Base-by-base conservation (phyloP, 2,329 filamentous ascomycete genomes). In the Teratosphaeria epicoccoides region DNA sequence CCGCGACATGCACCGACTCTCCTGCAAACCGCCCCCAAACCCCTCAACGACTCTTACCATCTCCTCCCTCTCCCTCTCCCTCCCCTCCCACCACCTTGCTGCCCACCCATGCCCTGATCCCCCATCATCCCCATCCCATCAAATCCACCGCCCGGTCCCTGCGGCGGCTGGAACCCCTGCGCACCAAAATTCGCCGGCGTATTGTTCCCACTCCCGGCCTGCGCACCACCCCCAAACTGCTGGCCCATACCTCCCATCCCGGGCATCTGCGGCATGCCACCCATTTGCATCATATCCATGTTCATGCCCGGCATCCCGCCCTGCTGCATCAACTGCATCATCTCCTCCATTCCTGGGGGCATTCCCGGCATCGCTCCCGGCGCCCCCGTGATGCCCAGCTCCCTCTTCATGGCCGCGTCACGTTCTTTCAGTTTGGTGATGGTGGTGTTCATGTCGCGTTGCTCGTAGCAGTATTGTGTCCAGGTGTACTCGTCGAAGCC, bases 401-500 rank as follows among this genome's bases (percentile, higher is more conserved):
- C 70, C 43, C 73, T 74, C 59, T 82, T 78, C 74, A 84, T 79
- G 55, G 80, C 74, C 50, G 77, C 76, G 63, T 79, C 73, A 56
- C 82, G 76, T 49, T 75, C 87, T 74, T 91, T 95, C 71, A 94
- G 90, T 46, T 85, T 81, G 52, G 80, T 81, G 59, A 88, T 88
- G 60, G 91, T 87, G 58, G 81, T 81, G 17, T 86, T 81, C 63
- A 96, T 77, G 23, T 76, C 76, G 59, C 93, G 83, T 68, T 97
- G 93, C 65, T 95, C 94, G 54, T 88, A 76, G 26, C 90, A 89
- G 68, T 98, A 98, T 50, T 90, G 80, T 5, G 90, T 87, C 93
- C 93, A 98, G 1, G 90, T 95, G 70, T 96, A 97, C 70, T 97
- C 91, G 71, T 97, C 91, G 66, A 97, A 97, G 53, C 91, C 91